Evolutionary conservation across 2,329 filamentous ascomycete genomes (phyloP), one percentile per base, ranked within the genome.

Genomic region (Xylaria sp.): DNA sequence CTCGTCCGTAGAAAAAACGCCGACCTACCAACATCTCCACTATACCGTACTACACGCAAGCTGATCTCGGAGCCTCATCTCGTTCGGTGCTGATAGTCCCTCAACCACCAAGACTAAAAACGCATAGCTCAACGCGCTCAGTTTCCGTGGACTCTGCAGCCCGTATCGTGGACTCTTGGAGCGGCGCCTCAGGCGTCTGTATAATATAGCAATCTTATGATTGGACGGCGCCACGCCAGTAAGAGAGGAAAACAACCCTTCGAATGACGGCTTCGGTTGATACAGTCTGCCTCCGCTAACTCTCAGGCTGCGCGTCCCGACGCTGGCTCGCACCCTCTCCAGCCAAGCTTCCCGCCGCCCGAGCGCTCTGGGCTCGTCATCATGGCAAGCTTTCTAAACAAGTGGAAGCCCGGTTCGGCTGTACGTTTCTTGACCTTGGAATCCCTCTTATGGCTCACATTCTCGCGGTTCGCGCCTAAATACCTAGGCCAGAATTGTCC

Each of bases 381-480:
- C 72, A 90, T 90, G 87, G 82, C 87, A 71, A 83, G 85, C 71
- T 86, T 90, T 74, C 85, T 90, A 71, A 87, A 83, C 74, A 90
- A 88, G 79, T 84, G 89, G 77, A 89, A 88, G 80, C 81, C 82
- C 74, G 82, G 83, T 73, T 81, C 84, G 78, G 83, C 82, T 78
- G 88, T 90, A 82, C 80, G 87, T 86, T 72, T 56, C 58, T 52
- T 41, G 55, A 57, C 23, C 55, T 52, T 57, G 20, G 48, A 33
- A 67, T 61, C 41, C 61, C 51, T 61, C 65, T 43, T n/a, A 3
- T 41, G 25, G 25, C 61, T 48, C 49, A 36, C 31, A 51, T 60
- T 54, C 49, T 61, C 62, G n/a, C 25, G 13, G 33, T 13, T 12
- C 49, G n/a, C 33, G 28, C 62, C 28, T 57, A 39, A 23, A 46